Percentiles rank a stretch among this genome's conserved stretches.
Conservation (phyloP, 2,329 filamentous ascomycete species). For the Claviceps lovelessii region DNA sequence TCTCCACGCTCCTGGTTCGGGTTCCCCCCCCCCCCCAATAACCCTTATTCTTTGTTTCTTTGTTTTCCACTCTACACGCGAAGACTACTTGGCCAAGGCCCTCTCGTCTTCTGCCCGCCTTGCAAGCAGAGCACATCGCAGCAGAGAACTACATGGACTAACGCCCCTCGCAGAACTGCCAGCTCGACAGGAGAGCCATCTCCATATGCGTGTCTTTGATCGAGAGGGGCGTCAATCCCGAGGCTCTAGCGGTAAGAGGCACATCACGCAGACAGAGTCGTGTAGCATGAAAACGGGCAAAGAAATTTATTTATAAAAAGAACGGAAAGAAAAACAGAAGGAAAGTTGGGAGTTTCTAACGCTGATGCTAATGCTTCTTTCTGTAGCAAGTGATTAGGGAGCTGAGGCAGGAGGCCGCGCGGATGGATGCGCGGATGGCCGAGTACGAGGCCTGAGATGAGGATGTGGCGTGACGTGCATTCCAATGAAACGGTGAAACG, state of each 20-base stretch:
- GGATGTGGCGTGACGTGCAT: background rate
- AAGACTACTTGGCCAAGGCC: background rate
- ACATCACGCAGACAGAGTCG: too few relatives aligned
- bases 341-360: too few relatives aligned
- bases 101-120: too few relatives aligned
- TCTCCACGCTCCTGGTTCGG: conserved; percentile 73
- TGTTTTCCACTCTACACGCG: background rate
- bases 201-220: conserved; percentile 95
- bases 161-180: conserved; percentile 56
- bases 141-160: background rate
- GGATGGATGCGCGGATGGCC: conserved; percentile 23
- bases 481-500: background rate
- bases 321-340: conserved; percentile 8
- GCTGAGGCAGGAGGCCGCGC: conserved; percentile 41
- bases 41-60: background rate
- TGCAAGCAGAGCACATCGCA: background rate
- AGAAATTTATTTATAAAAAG: too few relatives aligned
- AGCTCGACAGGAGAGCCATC: conserved; percentile 77
- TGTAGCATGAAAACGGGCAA: too few relatives aligned
- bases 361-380: background rate
- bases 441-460: background rate
- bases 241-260: conserved; percentile 63
- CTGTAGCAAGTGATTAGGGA: conserved; percentile 45
- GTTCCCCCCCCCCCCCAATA: conserved; percentile 6
- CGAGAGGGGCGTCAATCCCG: conserved; percentile 92